These are phyloP conservation scores for Casuarina glauca DNA, from an alignment of 306 rosid species.

Conservation along the genomic window DNA sequence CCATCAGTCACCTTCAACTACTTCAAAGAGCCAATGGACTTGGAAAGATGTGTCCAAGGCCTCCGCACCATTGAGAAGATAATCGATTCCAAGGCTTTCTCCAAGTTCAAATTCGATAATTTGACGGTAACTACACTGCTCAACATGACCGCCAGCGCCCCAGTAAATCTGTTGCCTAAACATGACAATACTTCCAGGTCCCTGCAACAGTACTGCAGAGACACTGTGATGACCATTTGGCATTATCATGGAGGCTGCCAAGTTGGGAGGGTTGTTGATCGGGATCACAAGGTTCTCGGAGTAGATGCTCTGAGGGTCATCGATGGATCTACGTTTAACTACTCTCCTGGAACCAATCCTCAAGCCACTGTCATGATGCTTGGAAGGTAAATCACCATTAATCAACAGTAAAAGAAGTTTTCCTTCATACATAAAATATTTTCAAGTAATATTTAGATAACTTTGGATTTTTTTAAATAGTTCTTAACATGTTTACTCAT, in stretches of 20 bases:
- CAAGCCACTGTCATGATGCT: constrained; percentile 90
- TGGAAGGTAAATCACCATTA: constrained; percentile 42
- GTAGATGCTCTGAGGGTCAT: constrained; percentile 62
- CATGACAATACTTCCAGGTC: constrained; percentile 46
- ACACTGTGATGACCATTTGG: constrained; percentile 84
- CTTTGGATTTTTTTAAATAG: no score
- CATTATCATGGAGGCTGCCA: constrained; percentile 91
- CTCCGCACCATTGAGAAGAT: constrained; percentile 41
- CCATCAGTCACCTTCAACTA: constrained; percentile 75
- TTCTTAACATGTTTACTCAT: no score
- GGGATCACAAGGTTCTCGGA: constrained; percentile 59
- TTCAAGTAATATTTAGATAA: no score
- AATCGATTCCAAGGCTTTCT: constrained; percentile 53
- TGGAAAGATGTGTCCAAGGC: constrained; percentile 65
- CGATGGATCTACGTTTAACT: constrained; percentile 75
- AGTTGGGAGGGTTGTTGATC: constrained; percentile 61
- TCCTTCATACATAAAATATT: no score
- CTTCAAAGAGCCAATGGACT: constrained; percentile 59
- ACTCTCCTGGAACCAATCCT: constrained; percentile 84
- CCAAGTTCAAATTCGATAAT: constrained; percentile 37
- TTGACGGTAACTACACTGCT: constrained; percentile 33
- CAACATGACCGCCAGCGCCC: constrained; percentile 52
- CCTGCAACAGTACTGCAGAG: constrained; percentile 61
- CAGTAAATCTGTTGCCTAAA: constrained; percentile 60
- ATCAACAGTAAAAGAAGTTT: neutral